Base-by-base conservation (phyloP, 2,329 filamentous ascomycete genomes). In the Fusarium mangiferae region DNA sequence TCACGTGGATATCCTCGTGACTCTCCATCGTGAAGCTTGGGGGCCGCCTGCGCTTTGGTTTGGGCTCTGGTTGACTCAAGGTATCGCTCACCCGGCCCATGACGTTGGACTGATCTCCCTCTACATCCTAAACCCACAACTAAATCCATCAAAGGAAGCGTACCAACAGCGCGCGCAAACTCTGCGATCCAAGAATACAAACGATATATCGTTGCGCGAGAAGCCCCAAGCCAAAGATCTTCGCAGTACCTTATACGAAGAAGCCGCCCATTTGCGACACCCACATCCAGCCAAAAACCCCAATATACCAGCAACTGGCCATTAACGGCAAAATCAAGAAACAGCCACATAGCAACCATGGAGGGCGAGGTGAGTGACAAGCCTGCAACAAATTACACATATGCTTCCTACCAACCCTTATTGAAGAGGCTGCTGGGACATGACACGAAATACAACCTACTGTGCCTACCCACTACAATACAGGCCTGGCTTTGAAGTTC, bases 351-450 rank as follows among this genome's bases (percentile, higher is more conserved):
- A 70, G 59, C 57, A 66, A 74, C 48, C 75, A 78, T 78, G 76
- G 76, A 78, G 44, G 75, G 73, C 69, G 69, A 78, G 66, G 76
- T 78, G 68, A 78, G 76, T 77, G 33, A 39, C 46, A 49, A 44
- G n/a, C 24, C 35, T 57, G 20, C 58, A 63, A 30, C 33, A 41
- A 49, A 45, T 39, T 28, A 28, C 58, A 38, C 11, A 39, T 54
- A 44, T 30, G n/a, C 42, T 48, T 49, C 20, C n/a, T 54, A 20
- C 17, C 45, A 18, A 30, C 36, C 45, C 49, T 39, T 41, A 42
- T 26, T 30, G 18, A 58, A 66, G 39, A 30, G 28, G 48, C 30
- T 35, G 18, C 55, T 35, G 35, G 38, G 28, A 49, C n/a, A 35
- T 24, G 33, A 45, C 28, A 42, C 26, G 22, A 56, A 56, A 44